Conservation (phyloP, 1,139 yeast genomes). For the Scheffersomyces illinoinensis region DNA sequence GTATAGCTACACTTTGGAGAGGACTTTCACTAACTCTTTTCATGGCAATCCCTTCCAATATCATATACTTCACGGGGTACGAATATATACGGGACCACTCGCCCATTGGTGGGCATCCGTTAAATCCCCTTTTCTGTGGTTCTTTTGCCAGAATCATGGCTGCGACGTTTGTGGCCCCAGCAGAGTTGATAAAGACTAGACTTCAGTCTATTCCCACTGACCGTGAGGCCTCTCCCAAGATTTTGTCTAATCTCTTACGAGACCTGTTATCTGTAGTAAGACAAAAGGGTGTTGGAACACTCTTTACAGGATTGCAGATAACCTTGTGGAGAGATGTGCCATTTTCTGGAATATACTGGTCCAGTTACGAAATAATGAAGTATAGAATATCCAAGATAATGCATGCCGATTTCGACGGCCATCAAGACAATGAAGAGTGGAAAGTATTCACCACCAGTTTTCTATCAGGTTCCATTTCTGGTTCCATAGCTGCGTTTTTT, state of each 20-base stretch:
- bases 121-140: slow-evolving; percentile 87
- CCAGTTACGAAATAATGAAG: slow-evolving; percentile 62
- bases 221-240: slow-evolving; percentile 22
- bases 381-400: slow-evolving; percentile 22
- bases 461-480: slow-evolving; percentile 81
- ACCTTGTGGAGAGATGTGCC: slow-evolving; percentile 98
- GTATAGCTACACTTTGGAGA: slow-evolving; percentile 78
- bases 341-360: slow-evolving; percentile 94
- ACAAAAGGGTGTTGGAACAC: slow-evolving; percentile 57
- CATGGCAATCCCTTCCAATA: slow-evolving; percentile 93
- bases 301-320: slow-evolving; percentile 82
- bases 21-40: slow-evolving; percentile 80
- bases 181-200: slow-evolving; percentile 84
- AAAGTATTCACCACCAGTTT: slow-evolving; percentile 73
- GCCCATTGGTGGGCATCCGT: slow-evolving; percentile 49
- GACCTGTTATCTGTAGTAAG: slow-evolving; percentile 60
- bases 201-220: slow-evolving; percentile 76
- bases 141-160: slow-evolving; percentile 80
- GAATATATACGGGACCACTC: slow-evolving; percentile 80
- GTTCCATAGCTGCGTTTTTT: slow-evolving; percentile 77
- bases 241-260: slow-evolving; percentile 49
- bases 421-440: slow-evolving; percentile 35
- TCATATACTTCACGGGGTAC: slow-evolving; percentile 92
- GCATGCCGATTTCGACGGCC: slow-evolving; percentile 24
- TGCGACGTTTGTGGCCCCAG: slow-evolving; percentile 83